These are phyloP conservation scores for Penicillium roqueforti DNA, from an alignment of 495 filamentous ascomycete species.

Conservation along the genomic window DNA sequence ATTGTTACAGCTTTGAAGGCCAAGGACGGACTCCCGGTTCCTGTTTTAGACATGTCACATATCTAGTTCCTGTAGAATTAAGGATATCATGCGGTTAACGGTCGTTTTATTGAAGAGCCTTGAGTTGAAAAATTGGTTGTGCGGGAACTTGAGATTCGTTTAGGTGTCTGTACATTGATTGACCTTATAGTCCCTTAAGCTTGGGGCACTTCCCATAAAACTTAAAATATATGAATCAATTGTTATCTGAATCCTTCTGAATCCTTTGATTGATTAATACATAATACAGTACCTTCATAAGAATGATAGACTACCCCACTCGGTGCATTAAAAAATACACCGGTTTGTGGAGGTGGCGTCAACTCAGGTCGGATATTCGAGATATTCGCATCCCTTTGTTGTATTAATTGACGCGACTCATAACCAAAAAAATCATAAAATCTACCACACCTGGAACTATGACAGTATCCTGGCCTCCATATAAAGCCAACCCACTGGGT, in stretches of 20 bases:
- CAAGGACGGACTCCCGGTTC: slow-evolving; percentile 5
- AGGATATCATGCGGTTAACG: neutral
- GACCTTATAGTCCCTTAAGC: too few relatives aligned
- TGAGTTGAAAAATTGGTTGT: too few relatives aligned
- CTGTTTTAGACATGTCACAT: neutral
- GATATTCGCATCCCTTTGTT: slow-evolving; percentile 14
- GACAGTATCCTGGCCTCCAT: slow-evolving; percentile 15
- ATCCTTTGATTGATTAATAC: too few relatives aligned
- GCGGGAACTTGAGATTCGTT: too few relatives aligned
- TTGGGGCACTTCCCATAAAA: too few relatives aligned
- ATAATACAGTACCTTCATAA: too few relatives aligned
- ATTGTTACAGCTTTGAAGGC: slow-evolving; percentile 2
- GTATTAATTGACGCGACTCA: neutral
- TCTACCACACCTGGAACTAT: slow-evolving; percentile 1
- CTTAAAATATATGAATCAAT: too few relatives aligned
- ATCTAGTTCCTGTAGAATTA: neutral
- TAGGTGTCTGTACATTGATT: too few relatives aligned
- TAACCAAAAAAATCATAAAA: neutral
- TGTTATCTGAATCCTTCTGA: too few relatives aligned
- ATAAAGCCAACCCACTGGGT: slow-evolving; percentile 19
- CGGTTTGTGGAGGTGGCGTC: slow-evolving; percentile 11
- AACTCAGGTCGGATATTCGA: slow-evolving; percentile 12
- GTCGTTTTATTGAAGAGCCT: too few relatives aligned
- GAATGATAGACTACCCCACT: neutral
- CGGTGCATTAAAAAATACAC: slow-evolving; percentile 5